Evolutionary conservation across 306 rosid species (phyloP).

Genomic region (Adenanthera pavonina): DNA sequence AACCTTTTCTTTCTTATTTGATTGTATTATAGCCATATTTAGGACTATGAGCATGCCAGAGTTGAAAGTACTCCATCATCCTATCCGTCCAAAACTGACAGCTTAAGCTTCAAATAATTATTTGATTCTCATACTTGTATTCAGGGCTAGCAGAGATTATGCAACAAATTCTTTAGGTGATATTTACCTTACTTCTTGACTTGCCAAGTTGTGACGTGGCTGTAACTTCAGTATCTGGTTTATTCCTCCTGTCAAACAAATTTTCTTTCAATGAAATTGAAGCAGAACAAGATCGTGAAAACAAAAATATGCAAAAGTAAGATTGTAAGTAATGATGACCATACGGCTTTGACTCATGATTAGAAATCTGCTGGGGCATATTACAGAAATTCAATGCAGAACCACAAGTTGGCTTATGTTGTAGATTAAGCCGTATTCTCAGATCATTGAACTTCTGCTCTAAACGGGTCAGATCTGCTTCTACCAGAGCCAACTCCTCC

Average conservation of each 20-base stretch:
- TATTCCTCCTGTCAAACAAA: conserved; percentile 56
- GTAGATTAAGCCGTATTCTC: conserved; percentile 61
- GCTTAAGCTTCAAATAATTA: background rate
- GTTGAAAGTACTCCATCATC: background rate
- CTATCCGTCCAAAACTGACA: background rate
- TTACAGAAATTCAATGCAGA: conserved; percentile 32
- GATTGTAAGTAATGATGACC: conserved; percentile 40
- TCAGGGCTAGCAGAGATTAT: background rate
- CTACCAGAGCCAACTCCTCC: conserved; percentile 67
- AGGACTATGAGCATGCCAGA: background rate
- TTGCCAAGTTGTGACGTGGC: conserved; percentile 49
- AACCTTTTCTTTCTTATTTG: background rate
- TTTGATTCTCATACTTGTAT: background rate
- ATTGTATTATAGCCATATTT: background rate
- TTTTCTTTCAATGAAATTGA: conserved; percentile 10
- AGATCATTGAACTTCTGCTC: conserved; percentile 63
- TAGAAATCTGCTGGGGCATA: conserved; percentile 35
- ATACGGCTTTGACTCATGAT: conserved; percentile 56
- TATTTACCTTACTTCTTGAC: conserved; percentile 78
- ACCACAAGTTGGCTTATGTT: conserved; percentile 46
- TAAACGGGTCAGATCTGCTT: conserved; percentile 61
- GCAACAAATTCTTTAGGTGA: background rate
- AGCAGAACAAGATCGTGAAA: conserved; percentile 9
- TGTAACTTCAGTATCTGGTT: conserved; percentile 54
- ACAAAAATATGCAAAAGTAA: conserved; percentile 28